phyloP scores from a whole-genome alignment of 164 flowering plant species.

The Magnolia officinalis region DNA sequence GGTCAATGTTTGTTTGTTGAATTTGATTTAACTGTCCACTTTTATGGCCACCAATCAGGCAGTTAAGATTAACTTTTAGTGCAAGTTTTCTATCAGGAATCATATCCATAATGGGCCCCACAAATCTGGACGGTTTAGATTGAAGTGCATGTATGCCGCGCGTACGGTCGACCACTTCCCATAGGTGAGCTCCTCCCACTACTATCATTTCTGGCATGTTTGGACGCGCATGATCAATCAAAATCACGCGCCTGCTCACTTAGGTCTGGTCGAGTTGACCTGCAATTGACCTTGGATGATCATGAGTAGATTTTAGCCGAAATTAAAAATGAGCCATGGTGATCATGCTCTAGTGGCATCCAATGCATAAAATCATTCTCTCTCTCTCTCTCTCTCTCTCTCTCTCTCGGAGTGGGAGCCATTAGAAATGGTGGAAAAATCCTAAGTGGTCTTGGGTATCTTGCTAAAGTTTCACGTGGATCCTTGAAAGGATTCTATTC shows the following conservation, averaged over 20 bases:
- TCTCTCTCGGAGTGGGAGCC: neutral
- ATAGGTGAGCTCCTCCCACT: too few relatives aligned
- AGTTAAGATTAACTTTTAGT: too few relatives aligned
- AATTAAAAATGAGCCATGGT: neutral
- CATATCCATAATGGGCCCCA: too few relatives aligned
- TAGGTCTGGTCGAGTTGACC: neutral
- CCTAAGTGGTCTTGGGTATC: neutral
- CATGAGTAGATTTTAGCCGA: neutral
- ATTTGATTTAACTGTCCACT: too few relatives aligned
- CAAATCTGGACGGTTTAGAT: too few relatives aligned
- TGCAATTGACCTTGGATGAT: neutral
- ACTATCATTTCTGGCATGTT: too few relatives aligned
- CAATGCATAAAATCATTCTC: conserved; percentile 4
- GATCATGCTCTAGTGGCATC: conserved; percentile 7
- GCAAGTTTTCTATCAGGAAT: too few relatives aligned
- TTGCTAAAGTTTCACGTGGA: neutral
- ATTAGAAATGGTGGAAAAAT: neutral
- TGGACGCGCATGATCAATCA: too few relatives aligned
- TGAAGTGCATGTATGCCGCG: too few relatives aligned
- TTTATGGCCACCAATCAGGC: too few relatives aligned
- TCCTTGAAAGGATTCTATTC: neutral
- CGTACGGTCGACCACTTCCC: too few relatives aligned
- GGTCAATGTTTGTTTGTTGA: too few relatives aligned
- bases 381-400: neutral
- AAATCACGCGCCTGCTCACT: neutral